Conservation (phyloP, 2,329 filamentous ascomycete genomes). For the Seiridium unicorne region DNA sequence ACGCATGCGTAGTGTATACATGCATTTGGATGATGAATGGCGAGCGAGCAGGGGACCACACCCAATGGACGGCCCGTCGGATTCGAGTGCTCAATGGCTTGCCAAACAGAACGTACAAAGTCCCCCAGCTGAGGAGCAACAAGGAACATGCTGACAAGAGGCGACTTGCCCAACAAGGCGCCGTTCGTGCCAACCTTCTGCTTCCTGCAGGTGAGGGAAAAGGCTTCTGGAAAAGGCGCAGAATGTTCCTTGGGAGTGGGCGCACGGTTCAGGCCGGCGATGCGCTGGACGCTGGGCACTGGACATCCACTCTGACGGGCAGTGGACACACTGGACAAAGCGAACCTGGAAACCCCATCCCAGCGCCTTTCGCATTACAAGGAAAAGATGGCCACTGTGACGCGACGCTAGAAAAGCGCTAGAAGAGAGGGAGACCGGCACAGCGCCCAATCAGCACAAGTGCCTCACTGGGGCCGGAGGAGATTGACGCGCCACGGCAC, state of each 20-base stretch:
- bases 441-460: conserved; percentile 20
- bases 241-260: background rate
- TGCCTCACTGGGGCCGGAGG: background rate
- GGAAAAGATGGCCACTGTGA: conserved; percentile 15
- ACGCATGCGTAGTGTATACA: no score
- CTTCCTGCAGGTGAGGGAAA: conserved; percentile 2
- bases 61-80: no score
- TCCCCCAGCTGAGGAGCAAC: background rate
- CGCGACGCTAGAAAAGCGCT: conserved; percentile 35
- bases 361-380: background rate
- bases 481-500: conserved; percentile 9
- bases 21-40: no score
- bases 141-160: background rate
- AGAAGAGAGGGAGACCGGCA: conserved; percentile 26
- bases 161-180: conserved; percentile 2
- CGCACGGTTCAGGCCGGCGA: no score
- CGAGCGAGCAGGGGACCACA: no score
- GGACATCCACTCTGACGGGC: no score
- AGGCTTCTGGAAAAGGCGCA: conserved; percentile 8
- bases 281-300: no score
- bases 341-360: background rate
- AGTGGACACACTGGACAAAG: no score
- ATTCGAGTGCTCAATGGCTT: no score
- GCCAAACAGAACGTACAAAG: no score
- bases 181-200: background rate